Conservation (phyloP, 108 stramenopile species). For the Fragilaria radians region DNA sequence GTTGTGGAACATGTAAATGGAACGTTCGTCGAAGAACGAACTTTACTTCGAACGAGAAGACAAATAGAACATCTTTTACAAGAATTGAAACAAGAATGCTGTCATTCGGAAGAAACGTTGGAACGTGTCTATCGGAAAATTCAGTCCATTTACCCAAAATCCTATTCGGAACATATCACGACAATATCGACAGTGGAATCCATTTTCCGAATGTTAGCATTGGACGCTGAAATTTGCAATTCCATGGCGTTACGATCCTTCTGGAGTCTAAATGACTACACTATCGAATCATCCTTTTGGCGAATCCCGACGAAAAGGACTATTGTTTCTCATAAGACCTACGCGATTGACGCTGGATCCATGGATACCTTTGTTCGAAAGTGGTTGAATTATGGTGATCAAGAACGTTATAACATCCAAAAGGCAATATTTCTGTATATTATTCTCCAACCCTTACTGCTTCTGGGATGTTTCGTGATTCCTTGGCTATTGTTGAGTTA, state of each 20-base stretch:
- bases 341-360: not conserved
- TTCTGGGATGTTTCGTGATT: not conserved
- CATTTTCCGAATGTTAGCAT: constrained; percentile 34
- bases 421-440: not conserved
- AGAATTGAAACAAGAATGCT: constrained; percentile 6
- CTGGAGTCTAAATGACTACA: constrained; percentile 6
- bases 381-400: constrained; percentile 21
- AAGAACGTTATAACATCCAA: not conserved
- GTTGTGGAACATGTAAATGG: constrained; percentile 17
- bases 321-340: not conserved
- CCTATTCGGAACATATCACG: not conserved
- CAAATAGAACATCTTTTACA: constrained; percentile 20
- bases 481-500: not conserved
- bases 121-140: not conserved
- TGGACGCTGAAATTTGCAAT: constrained; percentile 44
- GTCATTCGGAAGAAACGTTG: not conserved
- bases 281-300: not conserved
- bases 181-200: constrained; percentile 19
- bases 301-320: not conserved
- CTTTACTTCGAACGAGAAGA: constrained; percentile 26
- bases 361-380: constrained; percentile 32
- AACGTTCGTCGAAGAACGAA: constrained; percentile 35
- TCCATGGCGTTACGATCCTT: constrained; percentile 26
- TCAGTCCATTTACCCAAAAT: not conserved
- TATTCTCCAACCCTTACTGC: not conserved